Conservation (phyloP, 495 filamentous ascomycete species). For the Immersiella caudata region DNA sequence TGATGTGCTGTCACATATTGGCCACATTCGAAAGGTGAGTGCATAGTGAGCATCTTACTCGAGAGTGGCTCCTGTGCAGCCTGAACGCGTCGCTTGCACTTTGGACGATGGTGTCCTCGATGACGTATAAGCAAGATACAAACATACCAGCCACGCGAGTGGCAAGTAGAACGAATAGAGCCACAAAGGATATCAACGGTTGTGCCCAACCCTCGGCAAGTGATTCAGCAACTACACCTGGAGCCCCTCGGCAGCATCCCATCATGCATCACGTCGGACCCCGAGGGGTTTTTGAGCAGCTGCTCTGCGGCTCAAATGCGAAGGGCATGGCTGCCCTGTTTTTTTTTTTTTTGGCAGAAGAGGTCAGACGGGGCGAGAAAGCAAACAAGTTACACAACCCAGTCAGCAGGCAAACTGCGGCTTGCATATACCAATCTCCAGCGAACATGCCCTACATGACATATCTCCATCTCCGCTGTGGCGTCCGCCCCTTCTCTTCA, state of each 20-base stretch:
- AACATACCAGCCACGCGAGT: neutral
- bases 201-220: neutral
- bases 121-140: neutral
- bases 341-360: neutral
- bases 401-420: constrained; percentile 1
- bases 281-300: neutral
- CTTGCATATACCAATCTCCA: constrained; percentile 6
- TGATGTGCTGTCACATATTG: neutral
- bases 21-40: neutral
- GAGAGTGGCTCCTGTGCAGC: neutral
- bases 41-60: neutral
- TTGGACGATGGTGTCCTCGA: neutral
- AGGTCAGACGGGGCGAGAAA: constrained; percentile 3
- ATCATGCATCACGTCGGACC: neutral
- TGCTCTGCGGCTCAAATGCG: neutral
- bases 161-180: neutral
- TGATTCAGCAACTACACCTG: neutral
- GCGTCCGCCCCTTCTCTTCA: neutral
- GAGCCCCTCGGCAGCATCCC: neutral
- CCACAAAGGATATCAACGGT: neutral
- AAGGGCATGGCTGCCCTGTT: neutral
- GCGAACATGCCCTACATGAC: neutral
- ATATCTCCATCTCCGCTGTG: constrained; percentile 1
- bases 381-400: constrained; percentile 9
- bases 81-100: neutral